Evolutionary conservation across 2,329 filamentous ascomycete genomes (phyloP).

Genomic region (Talaromyces sp.): DNA sequence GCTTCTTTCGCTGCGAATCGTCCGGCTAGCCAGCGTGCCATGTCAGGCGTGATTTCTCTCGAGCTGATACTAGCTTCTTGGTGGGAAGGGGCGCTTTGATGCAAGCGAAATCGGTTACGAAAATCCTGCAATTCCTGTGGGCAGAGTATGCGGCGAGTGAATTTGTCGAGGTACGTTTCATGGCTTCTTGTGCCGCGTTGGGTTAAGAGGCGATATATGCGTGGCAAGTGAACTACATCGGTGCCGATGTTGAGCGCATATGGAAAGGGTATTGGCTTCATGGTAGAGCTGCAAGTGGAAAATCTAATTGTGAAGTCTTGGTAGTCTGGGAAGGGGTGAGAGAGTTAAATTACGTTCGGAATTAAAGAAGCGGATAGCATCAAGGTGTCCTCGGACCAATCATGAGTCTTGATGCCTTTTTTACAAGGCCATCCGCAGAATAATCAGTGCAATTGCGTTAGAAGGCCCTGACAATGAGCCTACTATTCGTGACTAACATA

Average conservation of each 20-base stretch:
- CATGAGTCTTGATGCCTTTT: neutral
- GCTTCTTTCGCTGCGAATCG: constrained; percentile 73
- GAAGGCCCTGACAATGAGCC: neutral
- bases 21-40: constrained; percentile 46
- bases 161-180: constrained; percentile 31
- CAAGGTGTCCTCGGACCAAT: constrained; percentile 16
- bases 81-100: neutral
- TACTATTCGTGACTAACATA: neutral
- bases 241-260: constrained; percentile 69
- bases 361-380: constrained; percentile 8
- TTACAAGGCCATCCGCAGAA: neutral
- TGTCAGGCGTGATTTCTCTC: constrained; percentile 27
- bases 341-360: neutral
- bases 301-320: neutral
- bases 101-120: constrained; percentile 28
- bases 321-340: neutral
- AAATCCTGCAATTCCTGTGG: constrained; percentile 40
- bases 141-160: constrained; percentile 41
- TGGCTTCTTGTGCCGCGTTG: constrained; percentile 34
- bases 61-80: neutral
- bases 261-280: constrained; percentile 54
- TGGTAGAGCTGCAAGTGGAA: constrained; percentile 17
- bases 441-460: neutral
- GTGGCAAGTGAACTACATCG: constrained; percentile 70
- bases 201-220: constrained; percentile 60